A percentile compares a stretch with the other conserved stretches of the same genome.
phyloP scores from a whole-genome alignment of 495 filamentous ascomycete species.

The Podospora tetraspora region DNA sequence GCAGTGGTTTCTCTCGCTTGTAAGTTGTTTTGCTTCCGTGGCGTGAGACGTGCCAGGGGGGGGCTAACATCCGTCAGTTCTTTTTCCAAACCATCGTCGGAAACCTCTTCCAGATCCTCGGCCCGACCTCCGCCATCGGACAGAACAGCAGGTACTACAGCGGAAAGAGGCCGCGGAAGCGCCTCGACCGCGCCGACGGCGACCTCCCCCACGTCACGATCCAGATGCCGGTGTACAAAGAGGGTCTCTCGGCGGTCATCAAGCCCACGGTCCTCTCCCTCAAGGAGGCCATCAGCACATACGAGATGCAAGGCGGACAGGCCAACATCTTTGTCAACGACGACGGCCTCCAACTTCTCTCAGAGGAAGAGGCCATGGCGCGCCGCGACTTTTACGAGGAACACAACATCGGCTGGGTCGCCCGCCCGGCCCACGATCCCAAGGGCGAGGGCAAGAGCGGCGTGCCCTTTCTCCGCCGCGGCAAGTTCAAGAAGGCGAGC shows the following conservation, averaged over 20 bases:
- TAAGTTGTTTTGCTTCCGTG: slow-evolving; percentile 27
- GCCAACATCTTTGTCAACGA: slow-evolving; percentile 70
- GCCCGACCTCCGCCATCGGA: slow-evolving; percentile 52
- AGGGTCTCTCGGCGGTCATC: slow-evolving; percentile 59
- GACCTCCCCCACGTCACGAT: slow-evolving; percentile 64
- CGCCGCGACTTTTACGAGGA: slow-evolving; percentile 62
- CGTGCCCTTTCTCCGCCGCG: slow-evolving; percentile 48
- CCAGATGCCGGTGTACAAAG: slow-evolving; percentile 73
- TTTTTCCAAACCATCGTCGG: slow-evolving; percentile 56
- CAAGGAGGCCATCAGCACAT: slow-evolving; percentile 61
- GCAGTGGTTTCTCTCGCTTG: slow-evolving; percentile 54
- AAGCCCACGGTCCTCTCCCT: slow-evolving; percentile 57
- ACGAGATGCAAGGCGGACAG: slow-evolving; percentile 63
- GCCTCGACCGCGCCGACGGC: slow-evolving; percentile 39
- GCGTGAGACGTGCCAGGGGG: neutral
- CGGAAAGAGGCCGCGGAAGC: slow-evolving; percentile 42
- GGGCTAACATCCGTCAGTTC: slow-evolving; percentile 37
- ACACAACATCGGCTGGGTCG: slow-evolving; percentile 58
- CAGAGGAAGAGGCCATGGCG: slow-evolving; percentile 49
- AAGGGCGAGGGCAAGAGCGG: slow-evolving; percentile 33
- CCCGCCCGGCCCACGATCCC: slow-evolving; percentile 55
- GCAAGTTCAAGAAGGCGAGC: slow-evolving; percentile 70
- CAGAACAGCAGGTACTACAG: slow-evolving; percentile 59
- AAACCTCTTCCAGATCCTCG: slow-evolving; percentile 54
- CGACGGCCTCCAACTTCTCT: slow-evolving; percentile 59